Evolutionary conservation across 2,329 filamentous ascomycete genomes (phyloP), one percentile per base, ranked within the genome.

Genomic region (Meredithiella fracta): DNA sequence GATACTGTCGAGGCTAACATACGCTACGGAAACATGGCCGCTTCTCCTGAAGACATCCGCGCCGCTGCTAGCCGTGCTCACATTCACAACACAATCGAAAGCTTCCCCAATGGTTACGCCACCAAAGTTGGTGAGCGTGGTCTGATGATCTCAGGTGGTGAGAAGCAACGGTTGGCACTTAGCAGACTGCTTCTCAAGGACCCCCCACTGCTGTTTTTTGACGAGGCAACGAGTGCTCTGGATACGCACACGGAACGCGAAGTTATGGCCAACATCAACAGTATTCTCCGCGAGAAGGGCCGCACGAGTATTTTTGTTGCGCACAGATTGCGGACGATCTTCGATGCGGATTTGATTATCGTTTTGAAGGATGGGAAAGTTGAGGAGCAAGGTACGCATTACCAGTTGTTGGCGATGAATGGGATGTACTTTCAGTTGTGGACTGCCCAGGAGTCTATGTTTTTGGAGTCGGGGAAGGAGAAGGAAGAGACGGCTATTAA

Each of bases 1-100:
- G 89, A 95, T 65, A 92, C 89, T 0, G 91, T 98, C 58, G 85
- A 86, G 65, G 88, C 96, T 67, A 98, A 98, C 66, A 95, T 98
- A 64, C 84, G 82, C 60, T 98, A 98, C 67, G 92, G 92, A 53
- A 79, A 85, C 61, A 78, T 97, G 60, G 79, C 81, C 50, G 90
- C 91, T 0, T 76, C 82, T 0, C 73, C 77, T 8, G 86, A 88
- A 31, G 74, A 83, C 57, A 84, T 98, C 6, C 67, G 80, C 11
- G 82, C 82, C 29, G 92, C 88, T 0, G 89, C 92, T 1, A 80
- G 82, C 64, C 78, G 88, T 55, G 91, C 92, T 1, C 81, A 83
- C 57, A 88, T 98, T 58, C 84, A 96, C 67, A 83, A 92, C 47
- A 87, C 85, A 53, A 83, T 95, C 59, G 73, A 78, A 56, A 73